Evolutionary conservation across 2,329 filamentous ascomycete genomes (phyloP).

Genomic region (Verticillium nubilum): DNA sequence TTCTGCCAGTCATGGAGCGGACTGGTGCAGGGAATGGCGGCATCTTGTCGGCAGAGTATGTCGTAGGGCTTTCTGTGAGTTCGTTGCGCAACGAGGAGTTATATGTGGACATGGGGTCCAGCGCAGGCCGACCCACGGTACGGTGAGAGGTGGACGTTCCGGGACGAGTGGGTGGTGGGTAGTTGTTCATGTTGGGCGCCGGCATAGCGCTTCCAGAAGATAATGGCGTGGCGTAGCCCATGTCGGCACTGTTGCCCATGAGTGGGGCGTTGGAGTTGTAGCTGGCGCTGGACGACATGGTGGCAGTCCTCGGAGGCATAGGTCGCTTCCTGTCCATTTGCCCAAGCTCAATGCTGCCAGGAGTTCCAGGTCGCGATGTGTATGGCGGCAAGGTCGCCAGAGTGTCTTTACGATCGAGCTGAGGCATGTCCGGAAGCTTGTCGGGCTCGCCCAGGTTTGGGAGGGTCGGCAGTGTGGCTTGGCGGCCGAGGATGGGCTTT

Average conservation of each 20-base stretch:
- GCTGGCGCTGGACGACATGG: slow-evolving; percentile 52
- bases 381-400: slow-evolving; percentile 58
- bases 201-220: slow-evolving; percentile 32
- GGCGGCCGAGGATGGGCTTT: slow-evolving; percentile 41
- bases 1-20: slow-evolving; percentile 24
- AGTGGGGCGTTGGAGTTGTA: slow-evolving; percentile 62
- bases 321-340: slow-evolving; percentile 47
- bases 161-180: slow-evolving; percentile 23
- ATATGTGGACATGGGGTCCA: slow-evolving; percentile 17
- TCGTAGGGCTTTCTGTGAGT: slow-evolving; percentile 23
- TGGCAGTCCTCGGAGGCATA: slow-evolving; percentile 40
- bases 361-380: slow-evolving; percentile 52
- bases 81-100: slow-evolving; percentile 9
- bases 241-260: slow-evolving; percentile 51
- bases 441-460: slow-evolving; percentile 42
- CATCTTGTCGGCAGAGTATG: slow-evolving; percentile 19
- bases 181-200: slow-evolving; percentile 20
- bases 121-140: slow-evolving; percentile 19
- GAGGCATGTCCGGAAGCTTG: slow-evolving; percentile 53
- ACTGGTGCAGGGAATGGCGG: slow-evolving; percentile 25
- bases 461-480: slow-evolving; percentile 64
- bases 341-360: slow-evolving; percentile 46
- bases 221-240: slow-evolving; percentile 44
- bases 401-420: slow-evolving; percentile 54
- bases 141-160: slow-evolving; percentile 30